Base-by-base conservation (phyloP, 495 filamentous ascomycete species). In the Penicillium robsamsonii region DNA sequence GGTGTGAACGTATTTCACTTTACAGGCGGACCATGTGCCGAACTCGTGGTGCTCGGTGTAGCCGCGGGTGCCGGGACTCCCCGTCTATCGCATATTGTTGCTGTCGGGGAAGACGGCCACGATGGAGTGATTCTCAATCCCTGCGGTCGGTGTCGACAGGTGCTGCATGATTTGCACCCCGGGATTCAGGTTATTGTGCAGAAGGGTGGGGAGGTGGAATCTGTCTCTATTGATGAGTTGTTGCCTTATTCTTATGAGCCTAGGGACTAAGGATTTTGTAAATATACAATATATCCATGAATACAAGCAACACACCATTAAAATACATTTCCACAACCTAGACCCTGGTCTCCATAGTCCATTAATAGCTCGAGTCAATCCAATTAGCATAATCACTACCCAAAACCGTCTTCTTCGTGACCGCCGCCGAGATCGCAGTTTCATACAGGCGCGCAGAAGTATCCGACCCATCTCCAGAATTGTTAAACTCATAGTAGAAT, bases 401-500 rank as follows among this genome's bases (percentile, higher is more conserved):
- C 56, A 87, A 62, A 15, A 88, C 70, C 4, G 67, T 75, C 35
- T 61, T 59, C 49, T 84, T 81, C 1, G 67, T 64, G 1, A 85
- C 73, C 5, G 79, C 65, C 2, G 67, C 62, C n/a, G 62, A 70
- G 52, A 86, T 68, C 59, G 70, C 74, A 24, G 57, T 79, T 20
- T 76, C 61, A 68, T 86, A 89, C 37, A 67, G 60, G 24, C 84
- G 80, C 40, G 78, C 60, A 3, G 78, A 80, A 1, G 85, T 85
- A 51, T 68, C 68, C 2, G 84, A 74, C 0, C 86, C 84, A 29
- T 77, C 59, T 0, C 86, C 84, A 4, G 70, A 76, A 58, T 88
- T 89, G 20, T 67, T 72, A 61, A 78, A 86, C 69, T 88, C 87
- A 17, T 75, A 78, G 60, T 80, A 87, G 45, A 75, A 74, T 66